Base-by-base conservation (phyloP, 2,329 filamentous ascomycete species). In the Calonectria crousiana region DNA sequence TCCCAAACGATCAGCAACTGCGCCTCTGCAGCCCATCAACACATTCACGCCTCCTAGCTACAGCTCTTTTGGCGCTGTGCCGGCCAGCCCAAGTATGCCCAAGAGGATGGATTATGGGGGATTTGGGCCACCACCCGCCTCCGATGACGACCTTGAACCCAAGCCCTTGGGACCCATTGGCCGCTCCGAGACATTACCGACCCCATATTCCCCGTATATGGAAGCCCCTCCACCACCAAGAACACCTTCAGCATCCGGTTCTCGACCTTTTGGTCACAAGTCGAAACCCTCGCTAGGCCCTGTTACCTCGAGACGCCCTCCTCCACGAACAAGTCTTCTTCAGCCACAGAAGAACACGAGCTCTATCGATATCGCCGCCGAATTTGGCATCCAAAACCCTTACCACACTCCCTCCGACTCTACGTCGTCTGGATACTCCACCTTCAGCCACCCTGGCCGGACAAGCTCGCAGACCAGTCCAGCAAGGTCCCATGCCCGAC, bases 321-420 rank as follows among this genome's bases (percentile, higher is more conserved):
- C 90, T 2, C 90, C 90, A 9, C 86, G 89, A 18, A 89, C 85
- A 30, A 89, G 87, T 69, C 78, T 89, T 11, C 81, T 90, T 34
- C 86, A 84, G 3, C 86, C 87, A 1, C 83, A 76, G 44, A 88
- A 84, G 16, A 84, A 84, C 58, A 81, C 79, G 2, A 83, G 80
- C 9, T 86, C 88, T 3, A 86, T 92, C 52, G 90, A 93, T 78
- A 85, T 92, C 10, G 90, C 89, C 2, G 88, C 87, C 38, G 91
- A 92, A 72, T 93, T 93, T 76, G 91, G 91, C 14, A 82, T 87
- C 30, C 88, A 90, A 41, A 93, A 93, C 78, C 90, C 91, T 0
- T 93, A 93, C 78, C 92, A 94, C 78, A 88, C 90, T 5, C 86
- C 91, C 0, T 91, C 92, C 1, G 89, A 90, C 74, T 95, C 93